A percentile compares a stretch with the other conserved stretches of the same genome.
phyloP scores from a whole-genome alignment of 2,329 filamentous ascomycete genomes.

The Fusarium sp. region DNA sequence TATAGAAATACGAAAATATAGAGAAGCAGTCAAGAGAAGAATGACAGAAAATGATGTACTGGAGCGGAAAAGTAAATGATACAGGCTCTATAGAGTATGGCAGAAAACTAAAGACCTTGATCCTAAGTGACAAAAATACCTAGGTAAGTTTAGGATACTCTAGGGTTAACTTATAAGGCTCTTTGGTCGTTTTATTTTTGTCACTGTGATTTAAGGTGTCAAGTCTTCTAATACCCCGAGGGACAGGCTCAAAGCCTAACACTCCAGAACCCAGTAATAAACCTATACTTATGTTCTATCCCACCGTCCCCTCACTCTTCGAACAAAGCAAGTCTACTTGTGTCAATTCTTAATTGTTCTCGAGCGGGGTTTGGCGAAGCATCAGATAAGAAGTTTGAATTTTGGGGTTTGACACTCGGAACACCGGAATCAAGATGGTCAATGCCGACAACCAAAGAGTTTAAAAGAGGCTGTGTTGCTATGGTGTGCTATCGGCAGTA shows the following conservation, averaged over 20 bases:
- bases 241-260: conserved; percentile 8
- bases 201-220: too few species aligned
- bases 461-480: not conserved
- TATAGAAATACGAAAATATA: not conserved
- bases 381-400: conserved; percentile 30
- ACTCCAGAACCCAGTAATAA: not conserved
- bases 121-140: not conserved
- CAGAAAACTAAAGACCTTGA: too few species aligned
- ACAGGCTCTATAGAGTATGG: too few species aligned
- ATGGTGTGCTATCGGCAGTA: not conserved
- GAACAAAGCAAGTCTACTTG: not conserved
- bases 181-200: too few species aligned
- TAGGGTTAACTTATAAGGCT: too few species aligned
- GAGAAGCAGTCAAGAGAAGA: conserved; percentile 21
- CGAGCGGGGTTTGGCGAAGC: conserved; percentile 19
- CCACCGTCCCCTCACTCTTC: conserved; percentile 26
- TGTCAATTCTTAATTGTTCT: conserved; percentile 1
- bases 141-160: too few species aligned
- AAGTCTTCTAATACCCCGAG: not conserved
- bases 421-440: conserved; percentile 1
- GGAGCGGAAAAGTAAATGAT: not conserved
- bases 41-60: not conserved
- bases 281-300: conserved; percentile 6
- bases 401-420: conserved; percentile 16
- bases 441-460: not conserved